Percentiles rank a stretch among this genome's conserved stretches.
Conservation (phyloP, 2,329 filamentous ascomycete genomes). For the Aureobasidium sp. region DNA sequence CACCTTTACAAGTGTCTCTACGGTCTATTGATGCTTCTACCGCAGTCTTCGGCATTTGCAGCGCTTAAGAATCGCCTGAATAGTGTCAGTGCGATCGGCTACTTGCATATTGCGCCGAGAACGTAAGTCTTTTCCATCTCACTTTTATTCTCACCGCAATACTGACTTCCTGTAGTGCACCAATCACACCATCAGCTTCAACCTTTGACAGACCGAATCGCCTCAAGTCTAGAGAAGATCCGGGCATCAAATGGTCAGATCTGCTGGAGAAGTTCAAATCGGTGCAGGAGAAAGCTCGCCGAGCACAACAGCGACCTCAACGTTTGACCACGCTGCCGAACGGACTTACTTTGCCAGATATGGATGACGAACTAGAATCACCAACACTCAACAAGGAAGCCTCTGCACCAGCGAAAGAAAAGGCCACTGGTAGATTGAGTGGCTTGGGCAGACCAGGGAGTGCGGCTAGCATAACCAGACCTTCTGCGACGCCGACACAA, state of each 20-base stretch:
- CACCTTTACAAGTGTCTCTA: constrained; percentile 89
- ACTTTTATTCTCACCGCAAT: constrained; percentile 11
- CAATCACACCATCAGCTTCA: constrained; percentile 22
- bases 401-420: background rate
- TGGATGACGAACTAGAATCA: constrained; percentile 4
- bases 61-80: constrained; percentile 94
- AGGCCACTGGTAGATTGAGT: constrained; percentile 7
- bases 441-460: constrained; percentile 16
- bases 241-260: constrained; percentile 75
- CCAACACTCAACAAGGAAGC: background rate
- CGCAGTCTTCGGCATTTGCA: constrained; percentile 93
- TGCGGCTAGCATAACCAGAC: constrained; percentile 11
- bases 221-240: constrained; percentile 71
- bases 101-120: constrained; percentile 74
- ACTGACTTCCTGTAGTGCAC: constrained; percentile 15
- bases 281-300: constrained; percentile 77
- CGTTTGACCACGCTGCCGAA: constrained; percentile 1
- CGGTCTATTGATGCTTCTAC: constrained; percentile 93
- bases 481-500: constrained; percentile 1
- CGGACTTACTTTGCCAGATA: background rate
- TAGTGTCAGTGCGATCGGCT: constrained; percentile 93
- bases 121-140: constrained; percentile 36
- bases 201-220: constrained; percentile 51
- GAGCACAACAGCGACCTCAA: constrained; percentile 45
- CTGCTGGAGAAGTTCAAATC: constrained; percentile 88